phyloP scores from a whole-genome alignment of 768 basidiomycete species.

The Coprinopsis cinerea region DNA sequence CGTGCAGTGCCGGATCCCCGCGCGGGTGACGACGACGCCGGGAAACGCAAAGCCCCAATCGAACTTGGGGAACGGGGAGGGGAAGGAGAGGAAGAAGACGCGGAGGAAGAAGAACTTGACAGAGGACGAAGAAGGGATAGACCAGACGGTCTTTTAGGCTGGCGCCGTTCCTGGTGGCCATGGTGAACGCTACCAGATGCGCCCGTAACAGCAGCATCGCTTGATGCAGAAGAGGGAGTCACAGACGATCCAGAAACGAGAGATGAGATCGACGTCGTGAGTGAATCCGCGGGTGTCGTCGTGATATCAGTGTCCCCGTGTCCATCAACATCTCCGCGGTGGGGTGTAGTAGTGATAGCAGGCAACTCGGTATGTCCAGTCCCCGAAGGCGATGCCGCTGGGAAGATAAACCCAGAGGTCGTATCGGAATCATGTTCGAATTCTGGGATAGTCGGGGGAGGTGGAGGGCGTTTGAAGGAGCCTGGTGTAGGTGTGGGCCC shows the following conservation, averaged over 20 bases:
- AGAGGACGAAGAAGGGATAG: slow-evolving; percentile 28
- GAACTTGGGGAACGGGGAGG: no score
- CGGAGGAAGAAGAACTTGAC: background rate
- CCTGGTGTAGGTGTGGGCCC: slow-evolving; percentile 4
- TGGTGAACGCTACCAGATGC: background rate
- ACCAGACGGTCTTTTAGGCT: slow-evolving; percentile 23
- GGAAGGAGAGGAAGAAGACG: slow-evolving; percentile 10
- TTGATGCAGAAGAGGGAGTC: no score
- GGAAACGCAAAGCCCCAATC: no score
- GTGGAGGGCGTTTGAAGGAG: background rate
- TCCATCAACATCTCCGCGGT: no score
- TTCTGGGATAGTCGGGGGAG: no score
- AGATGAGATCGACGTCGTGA: no score
- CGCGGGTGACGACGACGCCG: slow-evolving; percentile 7
- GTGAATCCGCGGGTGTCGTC: no score
- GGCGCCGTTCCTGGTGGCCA: slow-evolving; percentile 6
- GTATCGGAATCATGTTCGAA: background rate
- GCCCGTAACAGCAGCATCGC: no score
- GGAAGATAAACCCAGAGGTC: slow-evolving; percentile 28
- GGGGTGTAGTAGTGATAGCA: background rate
- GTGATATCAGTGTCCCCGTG: no score
- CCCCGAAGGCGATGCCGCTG: slow-evolving; percentile 15
- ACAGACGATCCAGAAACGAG: no score
- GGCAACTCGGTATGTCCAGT: slow-evolving; percentile 5
- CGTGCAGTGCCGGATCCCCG: background rate